Evolutionary conservation across 352 stramenopile genomes (phyloP).

Genomic region (Phytophthora hybrid): DNA sequence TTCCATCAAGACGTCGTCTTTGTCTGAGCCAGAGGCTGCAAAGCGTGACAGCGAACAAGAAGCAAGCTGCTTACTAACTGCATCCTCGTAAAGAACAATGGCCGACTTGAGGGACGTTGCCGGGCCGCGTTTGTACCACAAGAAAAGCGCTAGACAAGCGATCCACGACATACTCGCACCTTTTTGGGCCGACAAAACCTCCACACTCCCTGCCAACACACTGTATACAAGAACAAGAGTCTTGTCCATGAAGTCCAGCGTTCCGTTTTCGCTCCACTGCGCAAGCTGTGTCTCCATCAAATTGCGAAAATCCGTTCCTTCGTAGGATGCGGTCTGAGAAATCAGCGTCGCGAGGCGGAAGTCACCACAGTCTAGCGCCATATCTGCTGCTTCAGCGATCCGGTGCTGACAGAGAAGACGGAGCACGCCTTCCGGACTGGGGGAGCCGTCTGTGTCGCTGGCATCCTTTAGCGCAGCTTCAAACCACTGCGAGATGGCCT

Average conservation of each 20-base stretch:
- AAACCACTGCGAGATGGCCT: conserved; percentile 83
- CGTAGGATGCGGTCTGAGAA: conserved; percentile 60
- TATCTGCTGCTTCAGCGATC: conserved; percentile 63
- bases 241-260: conserved; percentile 68
- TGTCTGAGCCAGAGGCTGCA: conserved; percentile 31
- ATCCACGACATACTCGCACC: conserved; percentile 61
- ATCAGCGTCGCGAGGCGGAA: conserved; percentile 77
- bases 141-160: conserved; percentile 63
- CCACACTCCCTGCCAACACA: conserved; percentile 65
- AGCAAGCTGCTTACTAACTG: conserved; percentile 54
- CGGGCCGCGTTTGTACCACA: conserved; percentile 75
- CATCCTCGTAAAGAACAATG: conserved; percentile 49
- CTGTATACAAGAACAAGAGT: conserved; percentile 73
- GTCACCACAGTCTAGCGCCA: conserved; percentile 67
- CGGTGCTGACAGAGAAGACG: conserved; percentile 63
- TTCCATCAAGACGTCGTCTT: conserved; percentile 72
- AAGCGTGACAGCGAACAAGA: conserved; percentile 46
- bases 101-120: conserved; percentile 57
- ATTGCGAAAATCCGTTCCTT: conserved; percentile 57
- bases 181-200: conserved; percentile 65
- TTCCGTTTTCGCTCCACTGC: conserved; percentile 61
- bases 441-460: conserved; percentile 1
- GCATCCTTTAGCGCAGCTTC: conserved; percentile 52
- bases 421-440: conserved; percentile 47
- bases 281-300: conserved; percentile 66